Conservation (phyloP, 257 asterid species). For the Penstemon newberryi region DNA sequence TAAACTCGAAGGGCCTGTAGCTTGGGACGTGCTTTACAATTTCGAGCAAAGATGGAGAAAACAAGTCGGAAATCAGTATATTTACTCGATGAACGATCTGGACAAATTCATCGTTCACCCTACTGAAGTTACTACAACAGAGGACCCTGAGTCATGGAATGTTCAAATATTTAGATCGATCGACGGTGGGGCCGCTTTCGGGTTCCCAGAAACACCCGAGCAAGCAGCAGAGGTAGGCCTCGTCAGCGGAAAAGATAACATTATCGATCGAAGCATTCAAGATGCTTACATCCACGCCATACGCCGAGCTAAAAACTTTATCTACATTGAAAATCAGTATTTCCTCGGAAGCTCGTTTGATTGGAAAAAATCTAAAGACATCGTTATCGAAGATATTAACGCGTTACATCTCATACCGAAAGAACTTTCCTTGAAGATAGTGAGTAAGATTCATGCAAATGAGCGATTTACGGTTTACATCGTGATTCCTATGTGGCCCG, state of each 20-base stretch:
- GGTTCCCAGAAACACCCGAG: constrained; percentile 52
- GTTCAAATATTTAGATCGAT: constrained; percentile 87
- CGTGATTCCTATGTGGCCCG: constrained; percentile 98
- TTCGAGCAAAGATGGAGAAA: constrained; percentile 89
- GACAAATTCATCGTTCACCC: constrained; percentile 47
- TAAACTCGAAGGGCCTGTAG: constrained; percentile 78
- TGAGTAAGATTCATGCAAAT: constrained; percentile 63
- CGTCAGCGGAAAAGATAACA: constrained; percentile 59
- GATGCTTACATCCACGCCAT: constrained; percentile 86
- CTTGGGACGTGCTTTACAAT: constrained; percentile 91
- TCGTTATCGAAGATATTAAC: constrained; percentile 52
- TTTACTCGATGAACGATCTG: constrained; percentile 47
- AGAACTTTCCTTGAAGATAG: constrained; percentile 79
- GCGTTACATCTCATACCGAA: constrained; percentile 78
- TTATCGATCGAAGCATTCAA: constrained; percentile 81
- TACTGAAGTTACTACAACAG: constrained; percentile 30
- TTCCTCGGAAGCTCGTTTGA: constrained; percentile 85
- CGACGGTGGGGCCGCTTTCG: constrained; percentile 69
- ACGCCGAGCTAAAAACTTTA: constrained; percentile 76
- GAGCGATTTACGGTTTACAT: constrained; percentile 72
- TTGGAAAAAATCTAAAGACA: constrained; percentile 47
- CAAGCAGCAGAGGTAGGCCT: constrained; percentile 56
- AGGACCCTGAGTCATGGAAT: constrained; percentile 68
- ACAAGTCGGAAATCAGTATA: constrained; percentile 49
- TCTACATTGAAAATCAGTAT: constrained; percentile 89